Conservation (phyloP, 441 rosid genomes). For the Erodium trifolium region DNA sequence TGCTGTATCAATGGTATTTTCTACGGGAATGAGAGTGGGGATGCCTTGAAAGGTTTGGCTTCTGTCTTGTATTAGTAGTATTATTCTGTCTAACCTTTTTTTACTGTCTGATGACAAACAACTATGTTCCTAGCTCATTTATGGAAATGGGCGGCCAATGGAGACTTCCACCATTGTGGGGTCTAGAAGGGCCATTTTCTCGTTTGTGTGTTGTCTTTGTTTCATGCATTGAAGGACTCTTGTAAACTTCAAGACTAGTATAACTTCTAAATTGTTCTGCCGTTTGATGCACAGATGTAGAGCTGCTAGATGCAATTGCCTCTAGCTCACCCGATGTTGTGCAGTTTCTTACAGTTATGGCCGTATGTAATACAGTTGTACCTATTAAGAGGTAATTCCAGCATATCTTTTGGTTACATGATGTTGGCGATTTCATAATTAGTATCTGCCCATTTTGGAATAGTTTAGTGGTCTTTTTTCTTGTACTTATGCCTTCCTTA, state of each 20-base stretch:
- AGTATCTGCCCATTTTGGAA: neutral
- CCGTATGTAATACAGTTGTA: slow-evolving; percentile 87
- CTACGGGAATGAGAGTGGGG: slow-evolving; percentile 85
- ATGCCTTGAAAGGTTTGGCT: slow-evolving; percentile 80
- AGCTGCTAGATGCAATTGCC: slow-evolving; percentile 60
- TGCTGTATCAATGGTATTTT: slow-evolving; percentile 78
- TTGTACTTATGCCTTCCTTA: slow-evolving; percentile 15
- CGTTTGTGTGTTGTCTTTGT: slow-evolving; percentile 2
- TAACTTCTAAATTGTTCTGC: slow-evolving; percentile 17
- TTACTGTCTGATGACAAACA: neutral
- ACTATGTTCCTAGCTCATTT: slow-evolving; percentile 4
- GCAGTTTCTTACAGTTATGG: slow-evolving; percentile 86
- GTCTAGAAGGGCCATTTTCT: neutral
- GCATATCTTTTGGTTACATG: slow-evolving; percentile 15
- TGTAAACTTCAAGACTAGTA: neutral
- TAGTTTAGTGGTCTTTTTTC: slow-evolving; percentile 4
- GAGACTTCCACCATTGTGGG: neutral
- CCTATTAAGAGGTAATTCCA: slow-evolving; percentile 66
- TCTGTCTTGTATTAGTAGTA: slow-evolving; percentile 6
- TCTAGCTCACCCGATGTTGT: slow-evolving; percentile 78
- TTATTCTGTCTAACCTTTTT: slow-evolving; percentile 10
- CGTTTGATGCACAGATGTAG: slow-evolving; percentile 40
- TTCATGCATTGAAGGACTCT: slow-evolving; percentile 14
- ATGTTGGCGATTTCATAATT: slow-evolving; percentile 7
- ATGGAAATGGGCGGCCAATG: neutral